Base-by-base conservation (phyloP, 78 protist genomes). In the Monocercomonoides exilis region DNA sequence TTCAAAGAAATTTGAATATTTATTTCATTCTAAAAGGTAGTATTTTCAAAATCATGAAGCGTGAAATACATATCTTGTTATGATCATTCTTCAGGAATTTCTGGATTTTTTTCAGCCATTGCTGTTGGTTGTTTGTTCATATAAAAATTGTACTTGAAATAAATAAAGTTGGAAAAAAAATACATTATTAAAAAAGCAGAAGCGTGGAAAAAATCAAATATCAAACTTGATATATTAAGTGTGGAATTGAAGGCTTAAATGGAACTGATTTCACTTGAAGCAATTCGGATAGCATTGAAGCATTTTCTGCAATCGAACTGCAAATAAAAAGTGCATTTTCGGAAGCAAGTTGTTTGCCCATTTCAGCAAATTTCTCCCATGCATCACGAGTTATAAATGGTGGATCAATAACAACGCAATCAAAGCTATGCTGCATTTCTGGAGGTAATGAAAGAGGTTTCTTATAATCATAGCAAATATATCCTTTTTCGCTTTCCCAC, bases 121-220 rank as follows among this genome's bases (percentile, higher is more conserved):
- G 36, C 11, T 6, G 4, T 79, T 6, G 82, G 82, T 79, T 6
- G 82, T 5, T 38, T 38, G 11, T 79, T 79, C 5, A 41, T 79
- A 21, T 79, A 79, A 21, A 79, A 79, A 41, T 79, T 79, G 82
- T 79, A 79, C 82, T 79, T n/a, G n/a, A n/a, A n/a, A n/a, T n/a
- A n/a, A n/a, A n/a, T n/a, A n/a, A n/a, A n/a, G n/a, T n/a, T n/a
- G n/a, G n/a, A n/a, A n/a, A n/a, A n/a, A n/a, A n/a, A n/a, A n/a
- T n/a, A n/a, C n/a, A n/a, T n/a, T n/a, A n/a, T n/a, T n/a, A n/a
- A n/a, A n/a, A n/a, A n/a, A n/a, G n/a, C 38, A 54, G 70, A 54
- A 11, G 21, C 38, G 21, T 54, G 21, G 21, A 54, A 29, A 54
- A 11, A 54, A 54, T 21, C 11, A 11, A 54, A 54, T 29, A 11